Base-by-base conservation (phyloP, 140 eudicot genomes). In the Oenanthe javanica region DNA sequence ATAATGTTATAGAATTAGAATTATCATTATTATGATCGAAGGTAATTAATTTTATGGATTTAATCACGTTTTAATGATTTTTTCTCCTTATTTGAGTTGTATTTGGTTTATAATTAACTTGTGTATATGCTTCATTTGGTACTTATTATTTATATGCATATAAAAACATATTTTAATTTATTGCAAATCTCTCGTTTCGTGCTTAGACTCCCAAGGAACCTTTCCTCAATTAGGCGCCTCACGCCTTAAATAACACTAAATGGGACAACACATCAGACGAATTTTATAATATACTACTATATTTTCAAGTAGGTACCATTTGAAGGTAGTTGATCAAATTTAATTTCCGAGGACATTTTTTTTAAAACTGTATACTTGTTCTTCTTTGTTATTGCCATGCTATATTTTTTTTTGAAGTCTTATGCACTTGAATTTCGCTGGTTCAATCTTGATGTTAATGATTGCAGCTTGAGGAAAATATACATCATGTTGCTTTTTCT, bases 401-500 rank as follows among this genome's bases (percentile, higher is more conserved):
- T 42, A 43, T 18, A 18, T 3, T 21, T 40, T 72, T 72, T 7
- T 72, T 16, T 43, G 27, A 7, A 72, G 77, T 45, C 25, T 4
- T 71, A 19, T 45, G 27, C 15, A 9, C 36, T 18, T 14, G 1
- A 42, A 11, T 46, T 70, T 67, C 80, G 12, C 79, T 79, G 75
- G 31, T 66, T 25, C 48, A 16, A 71, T 80, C 61, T 78, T 72
- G 38, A 52, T 83, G 81, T 83, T 80, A 75, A 50, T 55, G 61
- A 85, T 72, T 86, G 86, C 85, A 95, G 99, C 85, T 95, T 79
- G 99, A 93, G 91, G 89, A 83, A 81, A 89, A 93, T 79, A 84
- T 88, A 43, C 90, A 92, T 14, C 52, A 77, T n/a, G 79, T 91
- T 78, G 97, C 97, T 75, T 82, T 91, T 83, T 88, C 93, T 76